A percentile compares a stretch with the other conserved stretches of the same genome.
phyloP scores from a whole-genome alignment of 495 filamentous ascomycete genomes.

The Viridothelium virens region DNA sequence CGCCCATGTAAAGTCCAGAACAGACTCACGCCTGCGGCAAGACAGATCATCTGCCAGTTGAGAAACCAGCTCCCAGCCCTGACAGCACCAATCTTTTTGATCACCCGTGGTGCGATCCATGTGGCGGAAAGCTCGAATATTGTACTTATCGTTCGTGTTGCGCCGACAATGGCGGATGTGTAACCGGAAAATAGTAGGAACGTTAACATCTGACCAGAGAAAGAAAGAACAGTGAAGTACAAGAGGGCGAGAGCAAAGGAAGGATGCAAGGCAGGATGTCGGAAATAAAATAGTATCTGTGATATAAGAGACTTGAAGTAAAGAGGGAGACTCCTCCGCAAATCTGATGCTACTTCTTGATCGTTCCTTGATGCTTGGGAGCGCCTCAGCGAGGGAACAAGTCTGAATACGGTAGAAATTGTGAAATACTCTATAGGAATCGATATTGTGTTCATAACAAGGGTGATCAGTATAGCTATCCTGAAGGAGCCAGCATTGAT shows the following conservation, averaged over 20 bases:
- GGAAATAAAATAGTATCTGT: slow-evolving; percentile 24
- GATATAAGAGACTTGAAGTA: slow-evolving; percentile 7
- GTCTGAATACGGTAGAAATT: slow-evolving; percentile 46
- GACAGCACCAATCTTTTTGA: slow-evolving; percentile 48
- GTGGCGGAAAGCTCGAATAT: slow-evolving; percentile 45
- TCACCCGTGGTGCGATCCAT: slow-evolving; percentile 44
- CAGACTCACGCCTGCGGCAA: slow-evolving; percentile 40
- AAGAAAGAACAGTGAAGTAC: slow-evolving; percentile 41
- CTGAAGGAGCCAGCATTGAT: slow-evolving; percentile 33
- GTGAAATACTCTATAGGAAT: slow-evolving; percentile 50
- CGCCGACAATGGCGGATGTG: slow-evolving; percentile 34
- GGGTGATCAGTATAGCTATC: slow-evolving; percentile 33
- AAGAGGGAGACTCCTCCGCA: neutral
- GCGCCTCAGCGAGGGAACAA: neutral
- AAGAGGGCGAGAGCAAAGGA: slow-evolving; percentile 37
- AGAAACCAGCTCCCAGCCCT: slow-evolving; percentile 57
- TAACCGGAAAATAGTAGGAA: slow-evolving; percentile 38
- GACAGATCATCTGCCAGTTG: slow-evolving; percentile 52
- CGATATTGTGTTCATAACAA: slow-evolving; percentile 38
- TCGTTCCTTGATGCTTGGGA: neutral
- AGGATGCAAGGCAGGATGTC: slow-evolving; percentile 32
- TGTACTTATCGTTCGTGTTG: slow-evolving; percentile 35
- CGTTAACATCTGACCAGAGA: slow-evolving; percentile 39
- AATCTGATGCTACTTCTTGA: neutral
- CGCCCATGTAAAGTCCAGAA: slow-evolving; percentile 32